Conservation (phyloP, 2,329 filamentous ascomycete species). For the Colletotrichum cereale region DNA sequence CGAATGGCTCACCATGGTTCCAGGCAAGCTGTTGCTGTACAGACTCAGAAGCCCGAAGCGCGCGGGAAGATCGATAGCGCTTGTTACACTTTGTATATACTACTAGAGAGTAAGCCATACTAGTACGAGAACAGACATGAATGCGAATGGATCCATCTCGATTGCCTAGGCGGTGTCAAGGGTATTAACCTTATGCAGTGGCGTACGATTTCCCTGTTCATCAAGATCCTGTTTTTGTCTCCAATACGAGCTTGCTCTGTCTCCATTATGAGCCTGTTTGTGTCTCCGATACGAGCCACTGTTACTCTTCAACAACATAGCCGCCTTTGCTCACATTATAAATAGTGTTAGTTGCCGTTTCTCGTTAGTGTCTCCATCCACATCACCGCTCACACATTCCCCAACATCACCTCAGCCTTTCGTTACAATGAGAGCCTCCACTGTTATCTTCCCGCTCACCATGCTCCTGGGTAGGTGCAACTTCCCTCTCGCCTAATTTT, state of each 20-base stretch:
- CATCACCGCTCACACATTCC: neutral
- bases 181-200: neutral
- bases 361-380: neutral
- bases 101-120: neutral
- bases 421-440: slow-evolving; percentile 20
- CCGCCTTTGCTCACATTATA: neutral
- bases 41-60: neutral
- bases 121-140: too few relatives aligned
- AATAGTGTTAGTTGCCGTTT: neutral
- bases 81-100: neutral
- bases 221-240: neutral
- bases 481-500: too few relatives aligned
- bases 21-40: neutral
- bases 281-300: neutral
- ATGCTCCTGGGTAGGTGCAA: slow-evolving; percentile 16
- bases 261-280: neutral
- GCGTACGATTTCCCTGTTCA: neutral
- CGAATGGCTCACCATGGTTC: neutral
- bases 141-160: neutral
- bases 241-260: too few relatives aligned
- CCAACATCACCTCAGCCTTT: neutral
- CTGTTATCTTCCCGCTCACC: slow-evolving; percentile 5
- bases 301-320: neutral
- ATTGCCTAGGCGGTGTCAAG: neutral
- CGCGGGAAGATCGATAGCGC: neutral